phyloP scores from a whole-genome alignment of 2,329 filamentous ascomycete genomes.

The Verticillium longisporum region DNA sequence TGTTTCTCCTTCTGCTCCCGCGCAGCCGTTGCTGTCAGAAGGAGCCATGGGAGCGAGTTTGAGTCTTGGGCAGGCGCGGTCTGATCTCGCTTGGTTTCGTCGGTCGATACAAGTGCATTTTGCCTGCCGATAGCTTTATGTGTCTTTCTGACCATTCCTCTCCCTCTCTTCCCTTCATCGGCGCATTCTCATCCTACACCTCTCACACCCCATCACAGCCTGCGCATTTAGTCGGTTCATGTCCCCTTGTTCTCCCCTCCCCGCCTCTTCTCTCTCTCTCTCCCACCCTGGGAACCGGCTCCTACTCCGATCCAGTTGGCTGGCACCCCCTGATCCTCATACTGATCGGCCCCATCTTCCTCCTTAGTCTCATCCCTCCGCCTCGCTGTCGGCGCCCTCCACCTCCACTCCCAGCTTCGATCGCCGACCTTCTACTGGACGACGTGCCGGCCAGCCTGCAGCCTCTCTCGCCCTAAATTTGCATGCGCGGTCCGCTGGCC shows the following conservation, averaged over 20 bases:
- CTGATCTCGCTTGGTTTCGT: neutral
- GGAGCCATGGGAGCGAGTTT: neutral
- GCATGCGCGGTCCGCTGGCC: neutral
- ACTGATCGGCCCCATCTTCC: neutral
- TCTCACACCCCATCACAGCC: too few species aligned
- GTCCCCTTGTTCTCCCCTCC: neutral
- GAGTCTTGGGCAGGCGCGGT: neutral
- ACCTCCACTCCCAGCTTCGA: slow-evolving; percentile 6
- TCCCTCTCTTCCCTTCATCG: neutral
- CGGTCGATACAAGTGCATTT: neutral
- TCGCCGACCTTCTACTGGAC: slow-evolving; percentile 6
- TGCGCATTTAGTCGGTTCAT: neutral
- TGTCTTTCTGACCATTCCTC: neutral
- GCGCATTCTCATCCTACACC: too few species aligned
- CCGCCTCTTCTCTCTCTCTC: neutral
- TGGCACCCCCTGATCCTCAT: neutral
- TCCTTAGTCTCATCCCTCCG: neutral
- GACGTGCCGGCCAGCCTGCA: slow-evolving; percentile 6
- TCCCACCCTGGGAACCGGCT: neutral
- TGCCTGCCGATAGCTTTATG: neutral
- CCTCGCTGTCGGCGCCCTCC: slow-evolving; percentile 2
- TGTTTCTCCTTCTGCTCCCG: neutral
- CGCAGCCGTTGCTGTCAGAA: neutral
- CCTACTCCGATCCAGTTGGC: neutral
- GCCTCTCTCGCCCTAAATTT: neutral